A percentile compares a stretch with the other conserved stretches of the same genome.
phyloP scores from a whole-genome alignment of 2,329 filamentous ascomycete genomes.

The Cladophialophora psammophila region DNA sequence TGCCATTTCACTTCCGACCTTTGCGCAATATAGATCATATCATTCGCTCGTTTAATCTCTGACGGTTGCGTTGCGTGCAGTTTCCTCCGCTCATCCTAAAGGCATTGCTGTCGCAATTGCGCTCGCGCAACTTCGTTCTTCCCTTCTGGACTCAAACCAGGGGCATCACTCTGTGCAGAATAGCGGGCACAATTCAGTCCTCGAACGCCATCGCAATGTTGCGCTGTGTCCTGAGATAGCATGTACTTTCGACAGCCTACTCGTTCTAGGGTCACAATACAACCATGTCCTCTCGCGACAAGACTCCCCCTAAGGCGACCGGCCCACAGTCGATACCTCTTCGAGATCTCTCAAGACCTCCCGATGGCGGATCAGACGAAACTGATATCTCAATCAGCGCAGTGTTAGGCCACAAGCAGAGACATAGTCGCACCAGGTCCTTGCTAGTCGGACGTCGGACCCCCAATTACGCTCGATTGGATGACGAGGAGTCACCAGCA shows the following conservation, averaged over 20 bases:
- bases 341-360: slow-evolving; percentile 63
- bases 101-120: slow-evolving; percentile 13
- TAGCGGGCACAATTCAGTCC: neutral
- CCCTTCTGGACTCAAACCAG: neutral
- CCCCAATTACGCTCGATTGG: slow-evolving; percentile 40
- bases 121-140: slow-evolving; percentile 5
- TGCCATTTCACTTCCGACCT: neutral
- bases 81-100: neutral
- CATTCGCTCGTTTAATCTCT: slow-evolving; percentile 15
- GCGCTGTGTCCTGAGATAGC: slow-evolving; percentile 5
- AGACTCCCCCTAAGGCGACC: slow-evolving; percentile 37
- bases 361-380: slow-evolving; percentile 43
- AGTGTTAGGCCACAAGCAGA: slow-evolving; percentile 35
- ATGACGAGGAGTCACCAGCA: slow-evolving; percentile 35
- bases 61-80: neutral
- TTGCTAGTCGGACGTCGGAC: slow-evolving; percentile 53
- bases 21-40: slow-evolving; percentile 8
- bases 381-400: slow-evolving; percentile 43
- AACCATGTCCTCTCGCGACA: slow-evolving; percentile 38
- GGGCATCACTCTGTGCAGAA: neutral
- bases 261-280: slow-evolving; percentile 5
- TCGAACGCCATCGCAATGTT: slow-evolving; percentile 11
- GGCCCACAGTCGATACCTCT: slow-evolving; percentile 71
- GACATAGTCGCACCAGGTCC: slow-evolving; percentile 53
- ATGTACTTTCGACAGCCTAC: neutral